Base-by-base conservation (phyloP, 305 asterid genomes). In the Caryopteris hybrid region DNA sequence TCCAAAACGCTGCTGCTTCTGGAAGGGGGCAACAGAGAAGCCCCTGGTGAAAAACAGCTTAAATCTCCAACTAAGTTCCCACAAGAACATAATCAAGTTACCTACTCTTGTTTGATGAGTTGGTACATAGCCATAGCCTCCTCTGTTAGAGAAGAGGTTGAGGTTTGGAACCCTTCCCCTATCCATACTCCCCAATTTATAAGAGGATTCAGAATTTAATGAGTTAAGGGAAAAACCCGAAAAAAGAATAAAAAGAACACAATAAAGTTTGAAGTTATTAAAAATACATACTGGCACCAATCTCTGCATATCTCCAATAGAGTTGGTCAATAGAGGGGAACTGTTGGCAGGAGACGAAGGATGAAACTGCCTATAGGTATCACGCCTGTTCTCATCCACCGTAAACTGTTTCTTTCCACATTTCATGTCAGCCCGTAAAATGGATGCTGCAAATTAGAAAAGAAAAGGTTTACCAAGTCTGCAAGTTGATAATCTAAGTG, bases 371-470 rank as follows among this genome's bases (percentile, higher is more conserved):
- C 68, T 77, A 71, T 88, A 91, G 7, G 99, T 84, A 25, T 91
- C 90, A 13, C 99, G 96, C 82, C 90, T 86, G 70, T 69, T 86
- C 85, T 91, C 96, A 69, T 94, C 96, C 61, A 91, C 79, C 2
- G 80, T 67, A 51, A 94, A 69, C 56, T 88, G 88, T 69, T 89
- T 94, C 66, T 91, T 94, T 33, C 99, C 95, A 55, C 85, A 76
- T 74, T 91, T 94, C 97, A 94, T 83, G 82, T 94, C 99, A 38
- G 97, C 96, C 84, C 85, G 79, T 71, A 91, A 81, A 70, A 94
- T 91, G 34, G 84, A 70, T 31, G 97, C 99, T 94, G 90, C 77
- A 77, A 57, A 70, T 36, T 64, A 41, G 67, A 55, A 68, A 31
- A 58, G 21, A 41, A 67, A 18, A 21, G 29, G 41, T 45, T 54